These are phyloP conservation scores for Rugonectria rugulosa DNA, from an alignment of 2,329 filamentous ascomycete species.

Conservation along the genomic window DNA sequence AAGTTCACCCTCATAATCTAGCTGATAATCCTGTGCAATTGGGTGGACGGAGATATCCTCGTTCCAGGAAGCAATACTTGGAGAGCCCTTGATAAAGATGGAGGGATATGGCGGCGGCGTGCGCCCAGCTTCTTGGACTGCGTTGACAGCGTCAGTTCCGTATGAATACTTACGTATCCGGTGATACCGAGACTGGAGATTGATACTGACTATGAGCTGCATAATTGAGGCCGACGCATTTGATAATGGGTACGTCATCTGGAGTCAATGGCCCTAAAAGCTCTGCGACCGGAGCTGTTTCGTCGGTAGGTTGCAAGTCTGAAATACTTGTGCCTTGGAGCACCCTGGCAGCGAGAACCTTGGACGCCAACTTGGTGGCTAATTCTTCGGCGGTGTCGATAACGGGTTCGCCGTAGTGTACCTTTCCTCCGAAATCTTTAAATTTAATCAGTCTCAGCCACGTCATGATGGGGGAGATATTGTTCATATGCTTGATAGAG, in stretches of 20 bases:
- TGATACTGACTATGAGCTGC: conserved; percentile 45
- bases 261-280: conserved; percentile 39
- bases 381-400: too few relatives aligned
- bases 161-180: fast-evolving
- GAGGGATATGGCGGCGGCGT: conserved; percentile 58
- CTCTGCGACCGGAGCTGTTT: too few relatives aligned
- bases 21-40: conserved; percentile 53
- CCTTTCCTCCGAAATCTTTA: too few relatives aligned
- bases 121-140: conserved; percentile 60
- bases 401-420: too few relatives aligned
- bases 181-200: too few relatives aligned
- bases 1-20: conserved; percentile 61
- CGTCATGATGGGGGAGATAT: too few relatives aligned
- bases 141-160: not conserved
- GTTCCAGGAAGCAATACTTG: conserved; percentile 46
- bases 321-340: too few relatives aligned
- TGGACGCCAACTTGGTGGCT: too few relatives aligned
- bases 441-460: too few relatives aligned
- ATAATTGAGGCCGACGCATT: conserved; percentile 48
- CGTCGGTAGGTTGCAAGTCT: too few relatives aligned
- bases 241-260: conserved; percentile 45
- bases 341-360: too few relatives aligned
- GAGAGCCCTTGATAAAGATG: conserved; percentile 60
- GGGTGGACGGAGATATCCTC: conserved; percentile 54
- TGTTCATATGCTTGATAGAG: too few relatives aligned